Evolutionary conservation across 108 stramenopile species (phyloP), one percentile per base, ranked within the genome.

Genomic region (Skeletonema grethae): DNA sequence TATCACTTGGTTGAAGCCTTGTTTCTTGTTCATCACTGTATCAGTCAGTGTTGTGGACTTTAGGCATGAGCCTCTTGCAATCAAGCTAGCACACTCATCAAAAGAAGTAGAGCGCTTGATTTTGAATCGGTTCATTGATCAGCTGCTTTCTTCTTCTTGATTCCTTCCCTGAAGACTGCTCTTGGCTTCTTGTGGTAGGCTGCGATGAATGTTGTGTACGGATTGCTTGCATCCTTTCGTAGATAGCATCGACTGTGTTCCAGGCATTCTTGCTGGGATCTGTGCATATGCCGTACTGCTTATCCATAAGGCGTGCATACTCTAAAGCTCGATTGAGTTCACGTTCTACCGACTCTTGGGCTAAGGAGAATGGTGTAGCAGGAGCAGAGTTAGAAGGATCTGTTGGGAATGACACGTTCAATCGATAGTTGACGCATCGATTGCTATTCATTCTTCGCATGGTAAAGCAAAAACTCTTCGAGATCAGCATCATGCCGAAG

Each of bases 251-350:
- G 6, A 77, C 76, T 5, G 29, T 13, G 16, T 20, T 32, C 76
- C 76, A 77, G 5, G 76, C 76, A 16, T 58, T 18, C 60, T 31
- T 67, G 29, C 76, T 77, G 4, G 76, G 76, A 32, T 58, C 63
- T 1, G 68, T 77, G 55, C 76, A 77, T 30, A 77, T 25, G 25
- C 76, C 76, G 55, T 77, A 41, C 32, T 35, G 63, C 48, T 64
- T 77, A 25, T 77, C 76, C 34, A 77, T 58, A 22, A 61, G 68
- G 25, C 76, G 61, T 38, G 76, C 76, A 34, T 34, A 31, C 20
- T 69, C 76, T 15, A 77, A 62, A 22, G 76, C 68, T 25, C 38
- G 25, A 35, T 69, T 57, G 34, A 77, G 46, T 16, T 77, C 76
- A 18, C 50, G 38, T 57, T 68, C 75, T 4, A 53, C 65, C 0